Evolutionary conservation across 352 stramenopile species (phyloP).

Genomic region (Phytophthora constricta): DNA sequence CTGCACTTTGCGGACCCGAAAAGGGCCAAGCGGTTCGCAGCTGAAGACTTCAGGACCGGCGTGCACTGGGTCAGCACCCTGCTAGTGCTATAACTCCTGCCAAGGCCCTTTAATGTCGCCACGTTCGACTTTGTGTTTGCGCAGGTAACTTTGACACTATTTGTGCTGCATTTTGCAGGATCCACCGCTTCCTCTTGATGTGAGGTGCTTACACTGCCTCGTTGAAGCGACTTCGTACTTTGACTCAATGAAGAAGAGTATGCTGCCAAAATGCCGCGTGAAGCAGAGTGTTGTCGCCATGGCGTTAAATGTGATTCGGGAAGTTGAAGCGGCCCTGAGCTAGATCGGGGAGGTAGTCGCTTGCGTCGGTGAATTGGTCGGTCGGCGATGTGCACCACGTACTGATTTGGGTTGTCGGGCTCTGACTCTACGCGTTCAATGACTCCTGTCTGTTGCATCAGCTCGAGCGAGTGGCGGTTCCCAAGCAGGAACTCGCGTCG

Average conservation of each 20-base stretch:
- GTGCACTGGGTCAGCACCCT: slow-evolving; percentile 20
- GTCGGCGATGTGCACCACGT: slow-evolving; percentile 72
- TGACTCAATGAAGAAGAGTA: slow-evolving; percentile 1
- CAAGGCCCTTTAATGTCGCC: slow-evolving; percentile 29
- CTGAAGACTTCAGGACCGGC: slow-evolving; percentile 31
- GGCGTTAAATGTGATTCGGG: slow-evolving; percentile 26
- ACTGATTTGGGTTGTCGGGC: slow-evolving; percentile 62
- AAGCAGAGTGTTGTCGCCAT: slow-evolving; percentile 21
- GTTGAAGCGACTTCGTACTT: neutral
- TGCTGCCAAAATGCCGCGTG: slow-evolving; percentile 4
- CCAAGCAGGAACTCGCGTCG: slow-evolving; percentile 71
- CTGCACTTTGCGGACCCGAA: slow-evolving; percentile 36
- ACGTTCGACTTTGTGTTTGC: slow-evolving; percentile 27
- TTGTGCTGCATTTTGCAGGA: neutral
- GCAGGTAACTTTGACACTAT: neutral
- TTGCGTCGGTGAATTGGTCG: slow-evolving; percentile 52
- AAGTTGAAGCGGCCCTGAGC: slow-evolving; percentile 22
- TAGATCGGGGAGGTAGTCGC: slow-evolving; percentile 37
- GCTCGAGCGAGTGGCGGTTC: slow-evolving; percentile 56
- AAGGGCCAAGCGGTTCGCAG: slow-evolving; percentile 27
- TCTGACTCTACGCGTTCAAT: slow-evolving; percentile 61
- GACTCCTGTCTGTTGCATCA: slow-evolving; percentile 72
- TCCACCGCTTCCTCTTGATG: slow-evolving; percentile 1
- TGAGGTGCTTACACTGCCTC: slow-evolving; percentile 2
- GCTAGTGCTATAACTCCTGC: slow-evolving; percentile 25